Evolutionary conservation across 1,284 basidiomycete genomes (phyloP).

Genomic region (Coniferiporia weirii): DNA sequence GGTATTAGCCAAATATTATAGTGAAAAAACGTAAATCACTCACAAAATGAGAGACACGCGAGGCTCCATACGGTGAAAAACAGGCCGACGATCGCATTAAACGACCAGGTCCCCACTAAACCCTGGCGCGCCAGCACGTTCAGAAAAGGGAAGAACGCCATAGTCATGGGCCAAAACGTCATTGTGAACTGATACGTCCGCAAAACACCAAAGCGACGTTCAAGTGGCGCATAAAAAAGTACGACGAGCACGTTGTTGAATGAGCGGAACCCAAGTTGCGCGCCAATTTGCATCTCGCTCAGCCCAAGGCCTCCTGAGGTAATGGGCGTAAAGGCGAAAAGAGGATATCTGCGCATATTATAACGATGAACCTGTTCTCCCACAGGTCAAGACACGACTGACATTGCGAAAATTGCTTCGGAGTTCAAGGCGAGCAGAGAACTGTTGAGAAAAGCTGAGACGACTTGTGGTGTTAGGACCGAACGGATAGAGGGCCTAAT

Average conservation of each 20-base stretch:
- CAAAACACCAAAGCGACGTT: slow-evolving; percentile 19
- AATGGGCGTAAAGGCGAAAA: slow-evolving; percentile 25
- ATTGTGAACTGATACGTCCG: slow-evolving; percentile 18
- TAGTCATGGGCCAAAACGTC: slow-evolving; percentile 19
- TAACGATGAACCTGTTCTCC: not conserved
- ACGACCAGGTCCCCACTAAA: slow-evolving; percentile 8
- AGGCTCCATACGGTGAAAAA: slow-evolving; percentile 19
- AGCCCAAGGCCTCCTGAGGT: slow-evolving; percentile 24
- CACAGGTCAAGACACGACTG: not conserved
- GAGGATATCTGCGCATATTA: slow-evolving; percentile 18
- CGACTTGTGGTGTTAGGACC: slow-evolving; percentile 16
- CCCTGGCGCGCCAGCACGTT: slow-evolving; percentile 20
- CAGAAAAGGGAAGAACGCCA: slow-evolving; percentile 22
- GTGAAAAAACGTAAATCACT: slow-evolving; percentile 1
- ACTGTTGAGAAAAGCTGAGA: slow-evolving; percentile 13
- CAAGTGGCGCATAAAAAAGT: slow-evolving; percentile 18
- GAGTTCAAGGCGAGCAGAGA: slow-evolving; percentile 15
- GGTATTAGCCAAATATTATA: not conserved
- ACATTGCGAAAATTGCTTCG: slow-evolving; percentile 20
- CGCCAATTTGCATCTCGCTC: slow-evolving; percentile 22
- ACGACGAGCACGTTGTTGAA: slow-evolving; percentile 21
- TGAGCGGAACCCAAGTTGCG: slow-evolving; percentile 22
- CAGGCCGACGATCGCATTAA: slow-evolving; percentile 15
- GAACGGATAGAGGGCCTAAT: slow-evolving; percentile 15
- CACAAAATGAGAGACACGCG: slow-evolving; percentile 15